These are phyloP conservation scores for Corchorus olitorius DNA, from an alignment of 345 rosid genomes.

Conservation along the genomic window DNA sequence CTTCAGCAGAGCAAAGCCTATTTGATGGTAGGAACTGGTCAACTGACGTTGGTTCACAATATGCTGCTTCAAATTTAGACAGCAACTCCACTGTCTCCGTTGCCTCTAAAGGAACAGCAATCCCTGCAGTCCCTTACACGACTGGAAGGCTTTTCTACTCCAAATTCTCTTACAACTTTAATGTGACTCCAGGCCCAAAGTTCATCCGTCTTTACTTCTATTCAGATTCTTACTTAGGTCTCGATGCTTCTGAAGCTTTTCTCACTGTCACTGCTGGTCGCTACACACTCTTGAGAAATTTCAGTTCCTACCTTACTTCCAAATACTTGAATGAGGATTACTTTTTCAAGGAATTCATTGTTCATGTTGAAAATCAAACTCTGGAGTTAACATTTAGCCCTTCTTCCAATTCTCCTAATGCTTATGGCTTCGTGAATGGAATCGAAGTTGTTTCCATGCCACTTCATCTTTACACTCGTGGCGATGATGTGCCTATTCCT, in stretches of 20 bases:
- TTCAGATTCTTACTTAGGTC: constrained; percentile 15
- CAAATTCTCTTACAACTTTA: constrained; percentile 24
- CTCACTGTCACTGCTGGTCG: constrained; percentile 23
- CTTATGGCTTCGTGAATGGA: constrained; percentile 5
- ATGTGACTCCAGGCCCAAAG: constrained; percentile 28
- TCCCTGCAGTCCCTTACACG: constrained; percentile 14
- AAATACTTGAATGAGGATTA: not conserved
- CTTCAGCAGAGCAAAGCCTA: not conserved
- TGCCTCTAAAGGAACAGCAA: not conserved
- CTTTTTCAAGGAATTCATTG: constrained; percentile 26
- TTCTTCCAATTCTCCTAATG: constrained; percentile 5
- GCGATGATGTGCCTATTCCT: not conserved
- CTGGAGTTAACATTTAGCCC: constrained; percentile 29
- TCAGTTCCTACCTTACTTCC: constrained; percentile 17
- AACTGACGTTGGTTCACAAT: not conserved
- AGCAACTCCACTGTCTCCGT: not conserved
- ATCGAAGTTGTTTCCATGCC: constrained; percentile 37
- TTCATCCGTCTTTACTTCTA: constrained; percentile 36
- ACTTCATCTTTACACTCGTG: constrained; percentile 25
- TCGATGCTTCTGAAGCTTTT: constrained; percentile 21
- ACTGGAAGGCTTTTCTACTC: constrained; percentile 21
- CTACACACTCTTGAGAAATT: constrained; percentile 27
- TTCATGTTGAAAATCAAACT: constrained; percentile 1
- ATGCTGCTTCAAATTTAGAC: not conserved
- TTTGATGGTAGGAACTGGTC: not conserved